Evolutionary conservation across 495 filamentous ascomycete genomes (phyloP), one percentile per base, ranked within the genome.

Genomic region (Astrothelium subdiscretum): DNA sequence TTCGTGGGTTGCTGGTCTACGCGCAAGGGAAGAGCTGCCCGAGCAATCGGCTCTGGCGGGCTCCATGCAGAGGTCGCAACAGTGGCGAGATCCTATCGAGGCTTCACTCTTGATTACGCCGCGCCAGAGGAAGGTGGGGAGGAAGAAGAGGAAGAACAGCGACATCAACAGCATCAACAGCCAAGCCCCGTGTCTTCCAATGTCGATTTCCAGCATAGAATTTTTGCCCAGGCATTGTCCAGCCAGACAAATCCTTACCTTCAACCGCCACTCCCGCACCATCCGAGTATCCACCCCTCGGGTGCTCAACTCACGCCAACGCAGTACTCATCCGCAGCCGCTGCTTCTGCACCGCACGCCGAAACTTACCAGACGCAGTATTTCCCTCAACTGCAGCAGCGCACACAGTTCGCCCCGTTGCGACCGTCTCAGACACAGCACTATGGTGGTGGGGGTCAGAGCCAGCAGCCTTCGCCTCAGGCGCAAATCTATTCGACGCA

Each of bases 31-130:
- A 80, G 78, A 80, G 78, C 82, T 83, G 82, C 83, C 80, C 81
- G 81, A 81, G 82, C 82, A 81, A 78, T 74, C 62, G 80, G 83
- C 81, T 86, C 82, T 85, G 84, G 84, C 82, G 81, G 83, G 80
- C 81, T 80, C 79, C 82, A 87, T 87, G 84, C 77, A 71, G 83
- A 74, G 22, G 79, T 79, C 77, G 83, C 77, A 81, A 84, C 78
- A 71, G 81, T 85, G 83, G 83, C 83, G 80, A 76, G 79, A 76
- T 81, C 83, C 69, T 83, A 83, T 75, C 81, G 80, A 77, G 80
- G 80, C 70, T 83, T 81, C 74, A 74, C 81, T 81, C 81, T 86
- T 80, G 79, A 83, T 69, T 86, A 85, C 76, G 79, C 76, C 73
- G 73, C 80, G 67, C 83, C 80, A 76, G 81, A 80, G 72, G 79